phyloP scores from a whole-genome alignment of 495 filamentous ascomycete species.

The Penicillium lividum region DNA sequence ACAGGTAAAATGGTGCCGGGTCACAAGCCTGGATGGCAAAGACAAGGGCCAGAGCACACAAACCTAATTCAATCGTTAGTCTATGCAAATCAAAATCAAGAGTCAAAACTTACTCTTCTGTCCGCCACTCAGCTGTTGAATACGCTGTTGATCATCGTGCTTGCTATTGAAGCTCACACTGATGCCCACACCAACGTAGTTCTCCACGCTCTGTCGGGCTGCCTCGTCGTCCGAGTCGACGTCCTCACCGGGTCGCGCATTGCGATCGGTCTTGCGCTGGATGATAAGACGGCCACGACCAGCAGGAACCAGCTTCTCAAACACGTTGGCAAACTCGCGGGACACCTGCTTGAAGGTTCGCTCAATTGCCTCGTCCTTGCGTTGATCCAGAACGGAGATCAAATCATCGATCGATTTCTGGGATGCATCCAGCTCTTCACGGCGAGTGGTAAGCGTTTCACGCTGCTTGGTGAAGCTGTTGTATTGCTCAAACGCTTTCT shows the following conservation, averaged over 20 bases:
- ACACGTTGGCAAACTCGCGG: conserved; percentile 85
- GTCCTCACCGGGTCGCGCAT: conserved; percentile 61
- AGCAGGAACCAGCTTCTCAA: conserved; percentile 92
- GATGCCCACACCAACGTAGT: conserved; percentile 97
- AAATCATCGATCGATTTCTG: conserved; percentile 87
- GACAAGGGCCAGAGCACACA: conserved; percentile 92
- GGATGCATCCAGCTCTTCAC: conserved; percentile 79
- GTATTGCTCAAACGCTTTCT: conserved; percentile 99
- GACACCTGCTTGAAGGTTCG: conserved; percentile 98
- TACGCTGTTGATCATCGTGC: conserved; percentile 95
- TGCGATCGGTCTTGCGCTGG: conserved; percentile 80
- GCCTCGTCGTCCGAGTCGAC: conserved; percentile 64
- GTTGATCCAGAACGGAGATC: conserved; percentile 83
- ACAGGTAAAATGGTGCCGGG: conserved; percentile 97
- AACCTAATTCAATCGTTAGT: conserved; percentile 55
- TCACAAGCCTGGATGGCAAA: conserved; percentile 99
- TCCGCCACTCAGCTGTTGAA: conserved; percentile 94
- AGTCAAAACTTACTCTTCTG: conserved; percentile 77
- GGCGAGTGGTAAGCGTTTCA: conserved; percentile 75
- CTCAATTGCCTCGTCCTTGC: conserved; percentile 92
- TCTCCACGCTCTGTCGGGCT: conserved; percentile 74
- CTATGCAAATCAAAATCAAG: conserved; percentile 1
- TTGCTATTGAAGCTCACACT: conserved; percentile 98
- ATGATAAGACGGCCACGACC: conserved; percentile 91
- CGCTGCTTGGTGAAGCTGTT: conserved; percentile 93